Evolutionary conservation across 2,329 filamentous ascomycete genomes (phyloP).

Genomic region (Aspergillus sp.): DNA sequence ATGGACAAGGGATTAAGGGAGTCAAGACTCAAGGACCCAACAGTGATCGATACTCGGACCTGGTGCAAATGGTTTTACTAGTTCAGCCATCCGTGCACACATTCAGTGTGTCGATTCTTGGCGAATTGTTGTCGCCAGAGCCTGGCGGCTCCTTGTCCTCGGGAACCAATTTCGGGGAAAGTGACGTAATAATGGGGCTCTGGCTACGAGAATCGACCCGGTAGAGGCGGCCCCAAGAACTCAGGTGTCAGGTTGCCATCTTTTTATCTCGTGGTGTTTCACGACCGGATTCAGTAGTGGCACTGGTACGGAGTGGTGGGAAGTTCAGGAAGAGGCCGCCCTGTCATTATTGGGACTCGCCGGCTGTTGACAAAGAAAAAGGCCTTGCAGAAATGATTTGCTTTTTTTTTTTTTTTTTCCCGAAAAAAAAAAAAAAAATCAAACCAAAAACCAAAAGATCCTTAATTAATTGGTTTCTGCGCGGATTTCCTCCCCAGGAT

Average conservation of each 20-base stretch:
- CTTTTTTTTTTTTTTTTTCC: not conserved
- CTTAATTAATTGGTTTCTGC: not conserved
- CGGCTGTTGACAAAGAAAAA: constrained; percentile 1
- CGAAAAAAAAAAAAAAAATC: too few species aligned
- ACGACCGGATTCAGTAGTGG: not conserved
- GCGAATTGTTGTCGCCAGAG: not conserved
- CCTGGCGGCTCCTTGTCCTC: not conserved
- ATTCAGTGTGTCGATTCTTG: not conserved
- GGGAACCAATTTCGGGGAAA: not conserved
- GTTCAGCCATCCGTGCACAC: constrained; percentile 7
- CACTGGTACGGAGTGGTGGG: not conserved
- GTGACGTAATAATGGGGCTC: not conserved
- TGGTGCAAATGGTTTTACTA: not conserved
- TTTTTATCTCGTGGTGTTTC: not conserved
- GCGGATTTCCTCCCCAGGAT: constrained; percentile 2
- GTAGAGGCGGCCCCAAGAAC: not conserved
- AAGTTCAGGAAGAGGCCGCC: not conserved
- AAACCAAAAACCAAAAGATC: too few species aligned
- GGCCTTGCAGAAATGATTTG: constrained; percentile 1
- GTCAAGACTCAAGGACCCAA: not conserved
- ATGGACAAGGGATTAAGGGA: not conserved
- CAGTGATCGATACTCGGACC: constrained; percentile 11
- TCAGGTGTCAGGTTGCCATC: not conserved
- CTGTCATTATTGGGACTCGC: not conserved
- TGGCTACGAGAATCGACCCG: not conserved